These are phyloP conservation scores for Candida ortonii DNA, from an alignment of 805 yeast species.

Conservation along the genomic window DNA sequence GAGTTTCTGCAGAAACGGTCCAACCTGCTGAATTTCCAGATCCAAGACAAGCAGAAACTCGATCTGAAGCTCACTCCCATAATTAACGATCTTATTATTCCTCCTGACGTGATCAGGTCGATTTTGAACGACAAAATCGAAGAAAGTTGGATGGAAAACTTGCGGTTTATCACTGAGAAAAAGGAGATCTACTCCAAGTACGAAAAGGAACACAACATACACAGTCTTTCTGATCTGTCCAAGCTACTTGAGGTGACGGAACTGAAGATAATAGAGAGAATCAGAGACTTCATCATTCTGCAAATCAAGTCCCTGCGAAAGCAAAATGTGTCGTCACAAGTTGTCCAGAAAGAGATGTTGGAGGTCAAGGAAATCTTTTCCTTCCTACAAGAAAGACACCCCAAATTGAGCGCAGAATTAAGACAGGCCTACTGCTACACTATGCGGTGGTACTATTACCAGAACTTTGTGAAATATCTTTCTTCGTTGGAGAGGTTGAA, in stretches of 20 bases:
- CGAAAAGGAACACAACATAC: slow-evolving; percentile 14
- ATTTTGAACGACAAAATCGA: slow-evolving; percentile 57
- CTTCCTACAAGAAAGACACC: slow-evolving; percentile 54
- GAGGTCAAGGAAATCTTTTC: slow-evolving; percentile 58
- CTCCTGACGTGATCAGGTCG: slow-evolving; percentile 65
- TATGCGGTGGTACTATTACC: slow-evolving; percentile 89
- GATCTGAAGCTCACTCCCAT: slow-evolving; percentile 63
- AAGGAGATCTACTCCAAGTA: slow-evolving; percentile 49
- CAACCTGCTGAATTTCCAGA: slow-evolving; percentile 42
- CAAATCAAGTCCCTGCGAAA: slow-evolving; percentile 67
- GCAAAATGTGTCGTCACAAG: slow-evolving; percentile 68
- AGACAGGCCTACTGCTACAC: slow-evolving; percentile 80
- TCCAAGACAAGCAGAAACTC: slow-evolving; percentile 45
- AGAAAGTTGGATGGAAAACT: slow-evolving; percentile 63
- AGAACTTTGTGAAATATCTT: slow-evolving; percentile 73
- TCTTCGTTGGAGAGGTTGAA: slow-evolving; percentile 67
- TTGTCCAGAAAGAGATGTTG: slow-evolving; percentile 64
- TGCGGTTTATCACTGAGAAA: slow-evolving; percentile 57
- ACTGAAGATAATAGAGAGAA: slow-evolving; percentile 67
- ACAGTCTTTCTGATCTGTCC: slow-evolving; percentile 24
- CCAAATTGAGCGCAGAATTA: slow-evolving; percentile 66
- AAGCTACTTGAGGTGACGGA: slow-evolving; percentile 50
- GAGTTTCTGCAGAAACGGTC: slow-evolving; percentile 57
- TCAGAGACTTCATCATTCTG: slow-evolving; percentile 62
- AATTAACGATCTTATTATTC: slow-evolving; percentile 70